These are phyloP conservation scores for Rutstroemia sp. DNA, from an alignment of 2,329 filamentous ascomycete species.

Conservation along the genomic window DNA sequence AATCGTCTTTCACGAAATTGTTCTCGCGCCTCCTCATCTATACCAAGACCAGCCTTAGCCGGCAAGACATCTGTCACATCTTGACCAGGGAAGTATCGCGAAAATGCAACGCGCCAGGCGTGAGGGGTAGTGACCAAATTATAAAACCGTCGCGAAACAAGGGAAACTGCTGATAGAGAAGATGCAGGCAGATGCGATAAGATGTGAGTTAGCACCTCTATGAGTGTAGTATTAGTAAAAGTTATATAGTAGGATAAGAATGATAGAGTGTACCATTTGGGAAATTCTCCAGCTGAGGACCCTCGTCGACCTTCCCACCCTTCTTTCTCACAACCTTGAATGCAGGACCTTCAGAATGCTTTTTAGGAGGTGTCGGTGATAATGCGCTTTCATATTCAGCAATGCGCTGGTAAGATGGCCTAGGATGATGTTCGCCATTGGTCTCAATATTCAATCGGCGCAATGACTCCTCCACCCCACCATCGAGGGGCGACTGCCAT, in stretches of 20 bases:
- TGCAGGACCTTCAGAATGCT: constrained; percentile 35
- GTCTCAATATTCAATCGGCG: constrained; percentile 42
- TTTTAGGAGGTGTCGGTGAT: constrained; percentile 39
- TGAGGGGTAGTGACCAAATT: constrained; percentile 82
- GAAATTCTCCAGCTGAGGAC: constrained; percentile 41
- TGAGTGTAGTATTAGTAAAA: constrained; percentile 19
- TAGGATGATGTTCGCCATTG: constrained; percentile 23
- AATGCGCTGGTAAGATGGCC: constrained; percentile 39
- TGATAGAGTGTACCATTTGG: constrained; percentile 63
- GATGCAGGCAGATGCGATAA: constrained; percentile 83
- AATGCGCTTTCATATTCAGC: constrained; percentile 55
- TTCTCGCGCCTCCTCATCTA: constrained; percentile 41
- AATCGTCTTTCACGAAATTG: constrained; percentile 62
- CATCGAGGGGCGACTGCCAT: constrained; percentile 24
- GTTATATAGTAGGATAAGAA: not conserved
- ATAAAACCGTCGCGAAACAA: constrained; percentile 85
- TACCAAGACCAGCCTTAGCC: constrained; percentile 17
- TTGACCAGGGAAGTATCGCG: constrained; percentile 79
- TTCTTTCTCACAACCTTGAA: constrained; percentile 49
- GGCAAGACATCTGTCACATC: constrained; percentile 39
- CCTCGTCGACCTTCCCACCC: constrained; percentile 20
- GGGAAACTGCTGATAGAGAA: constrained; percentile 71
- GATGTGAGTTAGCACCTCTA: constrained; percentile 88
- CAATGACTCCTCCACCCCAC: constrained; percentile 43
- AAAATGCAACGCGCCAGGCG: constrained; percentile 88